Evolutionary conservation across 1,139 yeast genomes (phyloP).

Genomic region (Wickerhamomyces sp.): DNA sequence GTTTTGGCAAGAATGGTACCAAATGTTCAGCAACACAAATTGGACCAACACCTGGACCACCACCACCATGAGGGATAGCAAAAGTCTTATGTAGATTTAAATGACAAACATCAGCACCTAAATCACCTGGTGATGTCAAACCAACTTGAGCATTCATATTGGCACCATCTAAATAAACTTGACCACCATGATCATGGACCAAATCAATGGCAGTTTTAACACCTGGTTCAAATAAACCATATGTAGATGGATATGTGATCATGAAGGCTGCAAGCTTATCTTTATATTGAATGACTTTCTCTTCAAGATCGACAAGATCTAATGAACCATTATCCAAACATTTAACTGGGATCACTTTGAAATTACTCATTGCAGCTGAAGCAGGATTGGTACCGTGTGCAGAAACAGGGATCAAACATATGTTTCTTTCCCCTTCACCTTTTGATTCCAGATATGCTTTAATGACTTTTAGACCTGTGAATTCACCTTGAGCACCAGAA

Average conservation of each 20-base stretch:
- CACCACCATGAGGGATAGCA: slow-evolving; percentile 98
- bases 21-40: slow-evolving; percentile 87
- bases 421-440: slow-evolving; percentile 70
- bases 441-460: slow-evolving; percentile 67
- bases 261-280: slow-evolving; percentile 79
- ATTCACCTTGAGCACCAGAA: slow-evolving; percentile 98
- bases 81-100: slow-evolving; percentile 94
- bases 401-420: slow-evolving; percentile 91
- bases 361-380: slow-evolving; percentile 95
- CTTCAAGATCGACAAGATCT: slow-evolving; percentile 69
- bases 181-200: slow-evolving; percentile 86
- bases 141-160: slow-evolving; percentile 99
- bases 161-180: slow-evolving; percentile 97
- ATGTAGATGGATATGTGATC: slow-evolving; percentile 97
- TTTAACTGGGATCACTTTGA: slow-evolving; percentile 88
- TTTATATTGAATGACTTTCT: slow-evolving; percentile 67
- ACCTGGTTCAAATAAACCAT: slow-evolving; percentile 93
- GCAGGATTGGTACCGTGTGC: slow-evolving; percentile 99
- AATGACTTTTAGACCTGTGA: slow-evolving; percentile 87
- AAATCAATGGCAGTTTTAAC: slow-evolving; percentile 78
- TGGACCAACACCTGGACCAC: slow-evolving; percentile 99
- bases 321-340: slow-evolving; percentile 83
- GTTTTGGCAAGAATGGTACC: slow-evolving; percentile 78
- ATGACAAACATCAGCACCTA: slow-evolving; percentile 99
- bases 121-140: slow-evolving; percentile 92